Evolutionary conservation across 805 yeast genomes (phyloP).

Genomic region (Metschnikowia amazonensis): DNA sequence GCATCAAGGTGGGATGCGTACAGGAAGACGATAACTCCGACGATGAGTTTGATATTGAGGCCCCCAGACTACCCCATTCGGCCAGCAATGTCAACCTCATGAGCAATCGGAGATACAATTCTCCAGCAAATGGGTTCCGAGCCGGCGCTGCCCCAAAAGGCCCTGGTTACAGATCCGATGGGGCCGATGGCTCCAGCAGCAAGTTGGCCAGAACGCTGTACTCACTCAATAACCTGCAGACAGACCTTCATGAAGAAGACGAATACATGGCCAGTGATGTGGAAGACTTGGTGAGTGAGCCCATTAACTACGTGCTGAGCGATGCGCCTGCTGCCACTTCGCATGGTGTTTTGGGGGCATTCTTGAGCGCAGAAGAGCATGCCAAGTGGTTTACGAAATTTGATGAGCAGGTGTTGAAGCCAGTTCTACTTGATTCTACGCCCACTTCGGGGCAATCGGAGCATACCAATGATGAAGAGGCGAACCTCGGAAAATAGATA

Average conservation of each 20-base stretch:
- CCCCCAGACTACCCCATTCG: constrained; percentile 39
- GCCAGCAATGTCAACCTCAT: constrained; percentile 13
- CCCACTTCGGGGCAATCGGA: constrained; percentile 22
- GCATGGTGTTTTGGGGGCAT: constrained; percentile 36
- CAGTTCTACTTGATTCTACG: constrained; percentile 71
- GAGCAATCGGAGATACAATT: constrained; percentile 25
- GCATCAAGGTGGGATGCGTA: constrained; percentile 86
- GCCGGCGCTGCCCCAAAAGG: constrained; percentile 8
- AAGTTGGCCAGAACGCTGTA: constrained; percentile 3
- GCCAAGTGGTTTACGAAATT: constrained; percentile 90
- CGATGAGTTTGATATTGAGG: constrained; percentile 94
- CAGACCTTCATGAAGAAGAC: constrained; percentile 26
- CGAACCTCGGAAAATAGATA: constrained; percentile 10
- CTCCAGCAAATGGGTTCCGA: constrained; percentile 14
- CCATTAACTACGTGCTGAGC: constrained; percentile 3
- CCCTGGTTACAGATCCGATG: constrained; percentile 11
- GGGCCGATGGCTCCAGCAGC: not conserved
- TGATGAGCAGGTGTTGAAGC: constrained; percentile 91
- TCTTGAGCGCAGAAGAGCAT: constrained; percentile 60
- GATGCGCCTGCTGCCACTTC: constrained; percentile 6
- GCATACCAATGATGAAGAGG: constrained; percentile 9
- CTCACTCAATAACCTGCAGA: constrained; percentile 17
- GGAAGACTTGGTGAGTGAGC: constrained; percentile 33
- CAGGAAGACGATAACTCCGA: constrained; percentile 73
- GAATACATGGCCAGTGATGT: constrained; percentile 31